Evolutionary conservation across 2,329 filamentous ascomycete genomes (phyloP), one percentile per base, ranked within the genome.

Genomic region (Fusarium avenaceum): DNA sequence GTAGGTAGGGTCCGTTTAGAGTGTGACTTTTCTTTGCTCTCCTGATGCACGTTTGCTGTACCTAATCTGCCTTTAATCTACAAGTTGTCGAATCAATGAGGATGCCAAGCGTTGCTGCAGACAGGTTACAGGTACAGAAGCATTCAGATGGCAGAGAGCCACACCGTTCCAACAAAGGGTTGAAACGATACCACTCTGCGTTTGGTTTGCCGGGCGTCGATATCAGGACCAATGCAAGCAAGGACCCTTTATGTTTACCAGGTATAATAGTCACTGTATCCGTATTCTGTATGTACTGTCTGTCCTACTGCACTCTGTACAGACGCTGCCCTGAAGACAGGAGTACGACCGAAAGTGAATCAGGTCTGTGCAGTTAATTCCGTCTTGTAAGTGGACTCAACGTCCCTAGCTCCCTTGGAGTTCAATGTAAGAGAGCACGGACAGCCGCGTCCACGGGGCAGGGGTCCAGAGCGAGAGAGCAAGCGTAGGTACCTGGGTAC

Each of bases 321-420:
- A 42, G 30, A 60, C 58, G 28, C 64, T 64, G 52, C 53, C 59
- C 57, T 46, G 47, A 52, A 40, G 30, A 58, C 28, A 33, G n/a
- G 43, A 55, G 44, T 49, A 54, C 32, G 39, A 45, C 48, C 59
- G 46, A 63, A 30, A 63, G 44, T 40, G 39, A 39, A 48, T 50
- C 50, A 50, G 65, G 65, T 69, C 65, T 68, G 65, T 68, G 65
- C 60, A 65, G 48, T 43, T 47, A 42, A 55, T 65, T 53, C 54
- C 55, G 60, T 67, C 65, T 68, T 57, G 22, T 17, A 65, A 50
- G 38, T 52, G 64, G 50, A 57, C 44, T 43, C 45, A 50, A 62
- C 52, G 44, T 53, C 47, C 44, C 49, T 51, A 61, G 53, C 45
- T 68, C 57, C 63, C 57, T 67, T 67, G 64, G 26, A 58, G 32